Evolutionary conservation across 768 basidiomycete species (phyloP).

Genomic region (Tremella fuciformis): DNA sequence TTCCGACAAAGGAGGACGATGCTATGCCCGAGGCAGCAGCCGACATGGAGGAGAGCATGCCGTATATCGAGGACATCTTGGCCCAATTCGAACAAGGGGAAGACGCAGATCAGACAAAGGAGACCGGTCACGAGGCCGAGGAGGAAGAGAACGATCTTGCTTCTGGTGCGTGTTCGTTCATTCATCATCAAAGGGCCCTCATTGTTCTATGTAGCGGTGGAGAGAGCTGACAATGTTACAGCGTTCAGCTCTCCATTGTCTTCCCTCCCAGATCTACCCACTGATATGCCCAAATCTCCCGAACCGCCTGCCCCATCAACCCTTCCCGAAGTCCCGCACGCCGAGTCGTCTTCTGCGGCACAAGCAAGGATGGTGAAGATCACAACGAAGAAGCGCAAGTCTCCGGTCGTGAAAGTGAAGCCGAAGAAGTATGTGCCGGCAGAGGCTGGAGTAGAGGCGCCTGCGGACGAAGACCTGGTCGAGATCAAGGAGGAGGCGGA

Average conservation of each 20-base stretch:
- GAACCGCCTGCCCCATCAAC: not conserved
- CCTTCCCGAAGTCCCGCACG: not conserved
- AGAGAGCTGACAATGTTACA: slow-evolving; percentile 3
- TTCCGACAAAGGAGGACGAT: too few species aligned
- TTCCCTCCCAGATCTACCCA: slow-evolving; percentile 30
- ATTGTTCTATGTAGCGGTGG: not conserved
- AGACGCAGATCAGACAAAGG: not conserved
- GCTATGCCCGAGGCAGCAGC: too few species aligned
- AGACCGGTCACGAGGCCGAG: not conserved
- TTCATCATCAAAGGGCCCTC: not conserved
- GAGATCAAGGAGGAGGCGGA: not conserved
- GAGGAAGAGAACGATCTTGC: slow-evolving; percentile 1
- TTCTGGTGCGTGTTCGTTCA: not conserved
- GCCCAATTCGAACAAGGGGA: not conserved
- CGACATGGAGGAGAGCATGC: too few species aligned
- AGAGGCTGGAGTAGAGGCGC: not conserved
- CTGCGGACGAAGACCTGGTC: not conserved
- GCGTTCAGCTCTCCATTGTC: slow-evolving; percentile 30
- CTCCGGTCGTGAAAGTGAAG: not conserved
- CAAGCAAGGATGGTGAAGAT: not conserved
- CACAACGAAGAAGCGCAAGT: not conserved
- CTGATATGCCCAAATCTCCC: slow-evolving; percentile 3
- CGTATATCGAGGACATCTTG: too few species aligned
- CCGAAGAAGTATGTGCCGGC: not conserved
- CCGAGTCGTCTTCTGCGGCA: too few species aligned